Percentiles rank a stretch among this genome's conserved stretches.
Conservation (phyloP, 257 asterid species). For the Knoxia roxburghii region DNA sequence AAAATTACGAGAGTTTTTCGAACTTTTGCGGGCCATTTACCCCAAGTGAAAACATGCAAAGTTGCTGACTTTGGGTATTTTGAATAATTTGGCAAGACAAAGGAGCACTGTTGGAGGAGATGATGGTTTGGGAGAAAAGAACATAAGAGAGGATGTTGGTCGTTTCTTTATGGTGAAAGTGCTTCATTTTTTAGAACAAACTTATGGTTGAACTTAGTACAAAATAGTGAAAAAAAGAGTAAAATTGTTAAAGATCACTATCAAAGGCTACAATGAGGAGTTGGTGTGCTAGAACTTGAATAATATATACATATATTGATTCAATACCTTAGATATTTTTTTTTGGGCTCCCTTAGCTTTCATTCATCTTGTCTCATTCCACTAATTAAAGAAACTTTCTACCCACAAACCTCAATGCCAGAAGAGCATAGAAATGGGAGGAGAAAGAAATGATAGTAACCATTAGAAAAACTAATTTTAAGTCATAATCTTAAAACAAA, state of each 20-base stretch:
- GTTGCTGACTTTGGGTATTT: not conserved
- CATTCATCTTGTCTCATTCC: no score
- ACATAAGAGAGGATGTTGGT: not conserved
- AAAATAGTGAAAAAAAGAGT: conserved; percentile 12
- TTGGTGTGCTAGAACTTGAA: conserved; percentile 26
- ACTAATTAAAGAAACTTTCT: not conserved
- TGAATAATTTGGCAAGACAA: not conserved
- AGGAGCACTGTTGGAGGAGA: not conserved
- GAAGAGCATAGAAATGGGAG: not conserved
- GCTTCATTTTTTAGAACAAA: not conserved
- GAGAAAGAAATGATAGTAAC: not conserved
- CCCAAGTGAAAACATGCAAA: not conserved
- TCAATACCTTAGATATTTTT: not conserved
- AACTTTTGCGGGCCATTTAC: no score
- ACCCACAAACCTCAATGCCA: not conserved
- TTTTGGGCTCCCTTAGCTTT: no score
- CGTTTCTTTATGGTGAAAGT: not conserved
- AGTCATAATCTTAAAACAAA: no score
- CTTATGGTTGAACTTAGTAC: not conserved
- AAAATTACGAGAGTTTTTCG: no score
- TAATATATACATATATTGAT: not conserved
- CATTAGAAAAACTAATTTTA: no score
- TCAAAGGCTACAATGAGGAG: conserved; percentile 43
- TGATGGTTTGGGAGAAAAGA: not conserved
- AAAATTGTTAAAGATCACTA: conserved; percentile 29